Evolutionary conservation across 805 yeast genomes (phyloP).

Genomic region (Yamadazyma olivae): DNA sequence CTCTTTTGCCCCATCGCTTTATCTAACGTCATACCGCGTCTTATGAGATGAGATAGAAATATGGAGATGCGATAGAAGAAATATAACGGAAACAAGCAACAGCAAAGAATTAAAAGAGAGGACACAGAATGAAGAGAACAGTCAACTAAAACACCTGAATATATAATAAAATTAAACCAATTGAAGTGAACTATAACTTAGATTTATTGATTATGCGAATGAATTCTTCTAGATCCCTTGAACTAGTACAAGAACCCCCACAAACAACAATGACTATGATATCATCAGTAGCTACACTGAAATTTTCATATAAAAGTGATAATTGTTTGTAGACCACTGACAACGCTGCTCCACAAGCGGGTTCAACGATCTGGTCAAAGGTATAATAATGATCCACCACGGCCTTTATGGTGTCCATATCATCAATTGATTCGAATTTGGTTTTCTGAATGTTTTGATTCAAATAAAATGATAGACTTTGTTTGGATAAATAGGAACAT

Average conservation of each 20-base stretch:
- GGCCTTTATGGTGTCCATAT: conserved; percentile 24
- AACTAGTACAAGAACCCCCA: conserved; percentile 24
- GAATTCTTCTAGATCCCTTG: conserved; percentile 11
- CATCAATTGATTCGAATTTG: conserved; percentile 19
- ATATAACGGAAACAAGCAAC: too few species aligned
- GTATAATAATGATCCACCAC: conserved; percentile 19
- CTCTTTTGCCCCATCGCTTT: too few species aligned
- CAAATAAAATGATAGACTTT: conserved; percentile 18
- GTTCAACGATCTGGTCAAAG: conserved; percentile 22
- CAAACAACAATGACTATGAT: conserved; percentile 27
- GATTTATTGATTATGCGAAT: not conserved
- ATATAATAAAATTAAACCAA: too few species aligned
- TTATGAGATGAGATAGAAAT: too few species aligned
- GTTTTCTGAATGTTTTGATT: conserved; percentile 16
- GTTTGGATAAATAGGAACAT: conserved; percentile 24
- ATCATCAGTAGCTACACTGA: conserved; percentile 17
- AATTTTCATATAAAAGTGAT: conserved; percentile 14
- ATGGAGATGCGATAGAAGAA: too few species aligned
- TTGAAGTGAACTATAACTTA: not conserved
- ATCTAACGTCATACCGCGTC: too few species aligned
- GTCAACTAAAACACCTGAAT: too few species aligned
- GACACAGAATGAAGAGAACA: too few species aligned
- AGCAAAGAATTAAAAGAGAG: too few species aligned
- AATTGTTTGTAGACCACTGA: conserved; percentile 17
- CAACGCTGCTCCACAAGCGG: conserved; percentile 34